These are phyloP conservation scores for Yamadazyma dushanensis DNA, from an alignment of 1,139 yeast genomes.

Conservation along the genomic window DNA sequence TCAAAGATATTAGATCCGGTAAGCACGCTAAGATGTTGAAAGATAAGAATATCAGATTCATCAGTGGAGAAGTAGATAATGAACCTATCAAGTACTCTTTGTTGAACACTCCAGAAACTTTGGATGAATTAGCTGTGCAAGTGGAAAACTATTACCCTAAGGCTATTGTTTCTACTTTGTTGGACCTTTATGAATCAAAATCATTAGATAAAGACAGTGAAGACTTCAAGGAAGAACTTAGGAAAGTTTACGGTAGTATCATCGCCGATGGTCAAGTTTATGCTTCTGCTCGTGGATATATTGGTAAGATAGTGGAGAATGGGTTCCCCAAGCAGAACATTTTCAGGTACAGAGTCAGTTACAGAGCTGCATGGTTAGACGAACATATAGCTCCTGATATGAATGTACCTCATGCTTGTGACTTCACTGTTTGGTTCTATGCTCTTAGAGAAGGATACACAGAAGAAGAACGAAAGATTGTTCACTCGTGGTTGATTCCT, in stretches of 20 bases:
- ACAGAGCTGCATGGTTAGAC: slow-evolving; percentile 3
- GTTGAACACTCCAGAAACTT: slow-evolving; percentile 1
- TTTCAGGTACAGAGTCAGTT: slow-evolving; percentile 1
- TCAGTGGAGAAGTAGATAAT: slow-evolving; percentile 3
- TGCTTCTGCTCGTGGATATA: slow-evolving; percentile 3
- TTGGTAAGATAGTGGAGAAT: slow-evolving; percentile 1
- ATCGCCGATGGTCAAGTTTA: slow-evolving; percentile 3
- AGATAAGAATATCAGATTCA: neutral
- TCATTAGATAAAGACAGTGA: neutral
- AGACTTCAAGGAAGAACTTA: slow-evolving; percentile 2
- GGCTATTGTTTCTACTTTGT: neutral
- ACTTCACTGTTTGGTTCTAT: slow-evolving; percentile 2
- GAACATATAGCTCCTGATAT: slow-evolving; percentile 1
- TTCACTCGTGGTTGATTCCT: neutral
- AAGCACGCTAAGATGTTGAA: neutral
- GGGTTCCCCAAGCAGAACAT: slow-evolving; percentile 3
- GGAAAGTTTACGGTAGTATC: slow-evolving; percentile 1
- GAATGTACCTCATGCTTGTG: slow-evolving; percentile 4
- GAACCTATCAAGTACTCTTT: slow-evolving; percentile 2
- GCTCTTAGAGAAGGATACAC: slow-evolving; percentile 4
- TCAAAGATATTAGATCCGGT: slow-evolving; percentile 1
- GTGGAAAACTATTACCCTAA: slow-evolving; percentile 4
- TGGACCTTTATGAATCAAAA: neutral
- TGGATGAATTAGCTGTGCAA: slow-evolving; percentile 1
- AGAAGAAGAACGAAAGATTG: slow-evolving; percentile 1